A percentile compares a stretch with the other conserved stretches of the same genome.
These are phyloP conservation scores for Fusarium nurragi DNA, from an alignment of 2,329 filamentous ascomycete genomes.

Conservation along the genomic window DNA sequence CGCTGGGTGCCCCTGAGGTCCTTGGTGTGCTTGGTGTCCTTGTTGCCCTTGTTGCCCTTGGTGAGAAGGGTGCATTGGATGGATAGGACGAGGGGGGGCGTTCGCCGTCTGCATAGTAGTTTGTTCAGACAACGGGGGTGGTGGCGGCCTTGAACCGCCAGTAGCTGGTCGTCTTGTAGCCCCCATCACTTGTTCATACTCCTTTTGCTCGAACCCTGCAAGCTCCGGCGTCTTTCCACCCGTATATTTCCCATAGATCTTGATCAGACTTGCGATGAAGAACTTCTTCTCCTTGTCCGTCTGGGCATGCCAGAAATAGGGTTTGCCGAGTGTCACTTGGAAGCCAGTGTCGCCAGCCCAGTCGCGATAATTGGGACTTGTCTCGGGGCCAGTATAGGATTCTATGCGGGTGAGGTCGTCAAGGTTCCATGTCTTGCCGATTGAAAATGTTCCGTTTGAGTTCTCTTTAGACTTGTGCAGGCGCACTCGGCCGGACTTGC, in stretches of 20 bases:
- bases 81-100: slow-evolving; percentile 31
- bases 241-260: slow-evolving; percentile 97
- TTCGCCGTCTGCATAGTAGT: slow-evolving; percentile 24
- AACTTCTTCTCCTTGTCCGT: slow-evolving; percentile 98
- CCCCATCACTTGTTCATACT: slow-evolving; percentile 79
- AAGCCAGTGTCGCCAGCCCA: slow-evolving; percentile 90
- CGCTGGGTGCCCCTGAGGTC: slow-evolving; percentile 22
- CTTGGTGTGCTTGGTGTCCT: slow-evolving; percentile 13
- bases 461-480: slow-evolving; percentile 99
- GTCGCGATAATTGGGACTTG: slow-evolving; percentile 68
- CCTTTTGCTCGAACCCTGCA: slow-evolving; percentile 81
- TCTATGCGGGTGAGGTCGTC: slow-evolving; percentile 88
- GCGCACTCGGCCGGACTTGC: slow-evolving; percentile 89
- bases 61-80: slow-evolving; percentile 27
- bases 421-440: slow-evolving; percentile 97
- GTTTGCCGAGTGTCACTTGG: slow-evolving; percentile 86
- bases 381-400: slow-evolving; percentile 74
- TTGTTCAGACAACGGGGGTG: slow-evolving; percentile 45
- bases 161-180: slow-evolving; percentile 55
- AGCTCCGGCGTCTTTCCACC: slow-evolving; percentile 83
- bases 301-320: slow-evolving; percentile 96
- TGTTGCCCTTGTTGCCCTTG: slow-evolving; percentile 10
- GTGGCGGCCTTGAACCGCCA: slow-evolving; percentile 35
- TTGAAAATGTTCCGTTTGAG: slow-evolving; percentile 90
- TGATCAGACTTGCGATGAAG: slow-evolving; percentile 94